Conservation (phyloP, 441 rosid species). For the Breynia disticha region DNA sequence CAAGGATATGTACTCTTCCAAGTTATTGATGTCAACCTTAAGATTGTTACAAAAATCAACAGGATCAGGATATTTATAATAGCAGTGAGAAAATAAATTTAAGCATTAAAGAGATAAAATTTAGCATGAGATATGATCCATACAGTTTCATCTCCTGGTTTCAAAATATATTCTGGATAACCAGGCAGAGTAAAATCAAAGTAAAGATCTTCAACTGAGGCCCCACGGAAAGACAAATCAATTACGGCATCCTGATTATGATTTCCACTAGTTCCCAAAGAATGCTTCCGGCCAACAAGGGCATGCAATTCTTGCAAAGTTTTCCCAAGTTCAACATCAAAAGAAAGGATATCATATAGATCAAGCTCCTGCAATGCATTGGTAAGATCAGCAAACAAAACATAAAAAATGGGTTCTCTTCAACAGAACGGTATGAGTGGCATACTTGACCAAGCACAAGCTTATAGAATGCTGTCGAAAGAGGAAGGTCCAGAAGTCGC, state of each 20-base stretch:
- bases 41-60: constrained; percentile 11
- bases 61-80: constrained; percentile 2
- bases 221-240: constrained; percentile 54
- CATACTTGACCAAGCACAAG: constrained; percentile 90
- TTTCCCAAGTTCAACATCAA: constrained; percentile 89
- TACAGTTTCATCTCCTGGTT: constrained; percentile 79
- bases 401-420: neutral
- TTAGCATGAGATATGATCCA: constrained; percentile 2
- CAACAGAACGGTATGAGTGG: neutral
- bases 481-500: constrained; percentile 80
- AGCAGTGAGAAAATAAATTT: neutral
- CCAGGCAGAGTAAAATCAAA: constrained; percentile 96
- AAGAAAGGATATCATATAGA: constrained; percentile 72
- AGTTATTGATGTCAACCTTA: constrained; percentile 70
- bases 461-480: constrained; percentile 81
- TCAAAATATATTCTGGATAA: constrained; percentile 78
- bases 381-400: constrained; percentile 1
- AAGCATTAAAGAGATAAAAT: constrained; percentile 4
- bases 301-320: constrained; percentile 71
- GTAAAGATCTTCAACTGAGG: constrained; percentile 72
- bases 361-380: constrained; percentile 80
- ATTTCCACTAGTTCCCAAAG: constrained; percentile 44
- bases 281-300: constrained; percentile 71
- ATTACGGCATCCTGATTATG: constrained; percentile 28
- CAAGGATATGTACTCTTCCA: constrained; percentile 79